Evolutionary conservation across 2,329 filamentous ascomycete species (phyloP), one percentile per base, ranked within the genome.

Genomic region (Penicillium palitans): DNA sequence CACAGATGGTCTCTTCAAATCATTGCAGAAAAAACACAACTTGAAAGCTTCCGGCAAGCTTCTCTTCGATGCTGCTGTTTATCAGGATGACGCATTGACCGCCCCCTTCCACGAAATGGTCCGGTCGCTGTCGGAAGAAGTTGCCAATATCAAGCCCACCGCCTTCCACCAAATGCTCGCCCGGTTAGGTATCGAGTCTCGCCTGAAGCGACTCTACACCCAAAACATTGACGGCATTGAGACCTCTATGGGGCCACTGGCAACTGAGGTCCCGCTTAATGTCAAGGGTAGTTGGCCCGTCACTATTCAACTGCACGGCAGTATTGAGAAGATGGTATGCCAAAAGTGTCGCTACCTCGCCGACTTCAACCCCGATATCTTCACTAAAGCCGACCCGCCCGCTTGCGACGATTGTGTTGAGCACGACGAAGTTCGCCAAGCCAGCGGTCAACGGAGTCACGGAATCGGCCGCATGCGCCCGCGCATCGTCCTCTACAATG

Each of bases 191-290:
- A 84, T 90, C 58, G 92, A 98, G 76, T 90, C 89, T 44, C 90
- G 95, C 21, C 79, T 99, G 25, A 81, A 97, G 71, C 90, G 95
- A 44, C 83, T 99, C 7, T 99, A 99, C 75, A 93, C 91, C 3
- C 95, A 99, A 72, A 99, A 99, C 67, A 93, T 99, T 35, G 95
- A 99, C 77, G 91, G 93, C 58, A 90, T 99, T 64, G 95, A 99
- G 68, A 95, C 91, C 0, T 85, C 87, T 8, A 83, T 99, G 74
- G 80, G 86, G 47, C 93, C 93, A 3, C 80, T 99, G 9, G 83
- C 84, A 27, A 98, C 95, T 0, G 83, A 84, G 52, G 87, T 96
- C 1, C 95, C 95, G 1, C 81, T 99, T 13, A 88, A 88, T 61
- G 82, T 85, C 64, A 96, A 95, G 72, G 92, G 87, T 0, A 93